A percentile compares a stretch with the other conserved stretches of the same genome.
phyloP scores from a whole-genome alignment of 1,139 yeast species.

The Yamadazyma siamensis region DNA sequence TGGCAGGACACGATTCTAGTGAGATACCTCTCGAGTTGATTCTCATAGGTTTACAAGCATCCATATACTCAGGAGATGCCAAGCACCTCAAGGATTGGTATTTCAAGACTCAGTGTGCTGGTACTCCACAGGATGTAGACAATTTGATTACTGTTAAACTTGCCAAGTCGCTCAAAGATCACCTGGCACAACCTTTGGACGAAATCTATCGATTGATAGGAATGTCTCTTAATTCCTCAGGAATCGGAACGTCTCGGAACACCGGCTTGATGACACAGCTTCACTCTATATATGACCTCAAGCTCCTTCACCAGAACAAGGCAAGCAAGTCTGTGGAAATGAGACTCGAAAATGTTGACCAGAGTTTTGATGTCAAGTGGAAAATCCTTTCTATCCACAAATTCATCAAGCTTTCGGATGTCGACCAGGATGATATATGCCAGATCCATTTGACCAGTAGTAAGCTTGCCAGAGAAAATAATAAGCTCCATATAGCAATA shows the following conservation, averaged over 20 bases:
- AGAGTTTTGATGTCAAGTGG: slow-evolving; percentile 63
- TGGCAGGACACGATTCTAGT: slow-evolving; percentile 20
- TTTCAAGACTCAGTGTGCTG: slow-evolving; percentile 29
- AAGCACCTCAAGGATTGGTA: slow-evolving; percentile 57
- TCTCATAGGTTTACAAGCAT: slow-evolving; percentile 69
- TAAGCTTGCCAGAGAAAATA: slow-evolving; percentile 62
- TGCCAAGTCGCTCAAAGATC: slow-evolving; percentile 55
- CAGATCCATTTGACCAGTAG: slow-evolving; percentile 61
- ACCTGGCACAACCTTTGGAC: slow-evolving; percentile 21
- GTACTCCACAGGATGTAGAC: slow-evolving; percentile 48
- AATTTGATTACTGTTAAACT: slow-evolving; percentile 60
- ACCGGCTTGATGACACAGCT: slow-evolving; percentile 56
- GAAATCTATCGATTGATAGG: slow-evolving; percentile 59
- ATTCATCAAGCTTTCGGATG: slow-evolving; percentile 47
- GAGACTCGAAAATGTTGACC: slow-evolving; percentile 52
- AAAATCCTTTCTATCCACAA: slow-evolving; percentile 56
- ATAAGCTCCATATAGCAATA: slow-evolving; percentile 72
- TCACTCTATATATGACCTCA: slow-evolving; percentile 70
- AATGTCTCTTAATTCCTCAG: slow-evolving; percentile 55
- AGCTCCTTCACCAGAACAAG: slow-evolving; percentile 21
- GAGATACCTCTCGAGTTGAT: slow-evolving; percentile 52
- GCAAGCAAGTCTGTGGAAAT: slow-evolving; percentile 21
- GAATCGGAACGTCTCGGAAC: slow-evolving; percentile 58
- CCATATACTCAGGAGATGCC: slow-evolving; percentile 63
- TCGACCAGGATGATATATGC: slow-evolving; percentile 21